A percentile compares a stretch with the other conserved stretches of the same genome.
Evolutionary conservation across 2,329 filamentous ascomycete species (phyloP).

Genomic region (Colletotrichum karsti): DNA sequence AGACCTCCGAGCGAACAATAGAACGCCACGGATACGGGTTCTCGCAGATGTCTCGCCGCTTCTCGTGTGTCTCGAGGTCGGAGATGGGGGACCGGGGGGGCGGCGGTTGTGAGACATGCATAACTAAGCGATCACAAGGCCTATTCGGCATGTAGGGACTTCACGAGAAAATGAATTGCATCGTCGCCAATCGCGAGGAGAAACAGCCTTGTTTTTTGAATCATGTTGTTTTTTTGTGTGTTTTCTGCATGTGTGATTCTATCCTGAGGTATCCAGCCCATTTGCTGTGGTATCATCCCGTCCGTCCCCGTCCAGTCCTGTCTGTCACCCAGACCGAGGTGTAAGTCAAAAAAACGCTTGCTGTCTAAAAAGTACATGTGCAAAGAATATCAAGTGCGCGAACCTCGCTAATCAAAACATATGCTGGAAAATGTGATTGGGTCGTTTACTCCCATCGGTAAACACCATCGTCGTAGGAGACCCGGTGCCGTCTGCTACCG

Average conservation of each 20-base stretch:
- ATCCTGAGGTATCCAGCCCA: neutral
- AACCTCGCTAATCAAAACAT: neutral
- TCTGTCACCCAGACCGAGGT: neutral
- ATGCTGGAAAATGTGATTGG: conserved; percentile 4
- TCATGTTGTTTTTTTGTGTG: neutral
- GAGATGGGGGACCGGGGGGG: neutral
- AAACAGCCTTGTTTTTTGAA: neutral
- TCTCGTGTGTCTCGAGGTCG: neutral
- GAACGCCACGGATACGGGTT: conserved; percentile 13
- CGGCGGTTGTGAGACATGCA: conserved; percentile 24
- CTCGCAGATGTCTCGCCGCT: neutral
- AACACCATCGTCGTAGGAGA: conserved; percentile 46
- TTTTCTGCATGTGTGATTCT: neutral
- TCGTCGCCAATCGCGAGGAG: neutral
- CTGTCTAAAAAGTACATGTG: neutral
- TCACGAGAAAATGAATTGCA: neutral
- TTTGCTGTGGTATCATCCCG: conserved; percentile 20
- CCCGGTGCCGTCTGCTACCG: conserved; percentile 43
- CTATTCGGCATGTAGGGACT: neutral
- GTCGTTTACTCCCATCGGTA: conserved; percentile 49
- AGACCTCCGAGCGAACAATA: neutral
- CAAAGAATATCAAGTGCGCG: neutral
- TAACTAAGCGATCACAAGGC: conserved; percentile 12
- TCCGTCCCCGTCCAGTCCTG: neutral
- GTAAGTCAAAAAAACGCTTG: conserved; percentile 9